Conservation (phyloP, 495 filamentous ascomycete genomes). For the Aspergillus conjunctus region DNA sequence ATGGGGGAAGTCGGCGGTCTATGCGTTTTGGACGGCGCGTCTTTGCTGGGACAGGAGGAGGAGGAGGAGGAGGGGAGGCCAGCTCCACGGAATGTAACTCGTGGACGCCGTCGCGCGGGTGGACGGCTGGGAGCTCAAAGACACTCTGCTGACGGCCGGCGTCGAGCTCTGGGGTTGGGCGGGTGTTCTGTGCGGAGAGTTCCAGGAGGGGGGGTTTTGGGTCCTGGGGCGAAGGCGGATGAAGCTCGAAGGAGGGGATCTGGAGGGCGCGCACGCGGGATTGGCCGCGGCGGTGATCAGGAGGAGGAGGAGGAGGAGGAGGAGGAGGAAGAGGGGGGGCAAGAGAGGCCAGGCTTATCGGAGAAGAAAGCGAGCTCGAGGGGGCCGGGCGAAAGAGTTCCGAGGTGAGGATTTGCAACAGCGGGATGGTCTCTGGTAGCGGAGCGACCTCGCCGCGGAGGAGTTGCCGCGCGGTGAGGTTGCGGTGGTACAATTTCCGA, state of each 20-base stretch:
- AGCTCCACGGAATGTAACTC: not conserved
- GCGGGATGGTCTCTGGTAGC: conserved; percentile 73
- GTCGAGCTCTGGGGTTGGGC: not conserved
- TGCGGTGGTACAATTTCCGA: conserved; percentile 82
- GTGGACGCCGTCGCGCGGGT: not conserved
- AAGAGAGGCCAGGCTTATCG: not conserved
- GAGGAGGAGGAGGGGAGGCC: not conserved
- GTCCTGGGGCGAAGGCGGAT: not conserved
- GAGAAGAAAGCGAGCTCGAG: not conserved
- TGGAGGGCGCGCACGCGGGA: not conserved
- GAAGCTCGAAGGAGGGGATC: not conserved
- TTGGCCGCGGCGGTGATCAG: not conserved
- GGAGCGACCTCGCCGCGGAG: conserved; percentile 74
- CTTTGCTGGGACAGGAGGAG: not conserved
- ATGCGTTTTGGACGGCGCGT: too few relatives aligned
- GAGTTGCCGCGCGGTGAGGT: conserved; percentile 73
- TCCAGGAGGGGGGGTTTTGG: not conserved
- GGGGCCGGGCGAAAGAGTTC: conserved; percentile 1
- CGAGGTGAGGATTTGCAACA: conserved; percentile 54
- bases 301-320: not conserved
- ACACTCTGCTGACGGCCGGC: not conserved
- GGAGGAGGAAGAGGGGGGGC: not conserved
- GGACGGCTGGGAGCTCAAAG: not conserved
- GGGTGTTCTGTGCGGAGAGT: not conserved
- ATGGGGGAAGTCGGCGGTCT: not conserved